These are phyloP conservation scores for Pseudozyma sp. DNA, from an alignment of 1,284 basidiomycete species.

Conservation along the genomic window DNA sequence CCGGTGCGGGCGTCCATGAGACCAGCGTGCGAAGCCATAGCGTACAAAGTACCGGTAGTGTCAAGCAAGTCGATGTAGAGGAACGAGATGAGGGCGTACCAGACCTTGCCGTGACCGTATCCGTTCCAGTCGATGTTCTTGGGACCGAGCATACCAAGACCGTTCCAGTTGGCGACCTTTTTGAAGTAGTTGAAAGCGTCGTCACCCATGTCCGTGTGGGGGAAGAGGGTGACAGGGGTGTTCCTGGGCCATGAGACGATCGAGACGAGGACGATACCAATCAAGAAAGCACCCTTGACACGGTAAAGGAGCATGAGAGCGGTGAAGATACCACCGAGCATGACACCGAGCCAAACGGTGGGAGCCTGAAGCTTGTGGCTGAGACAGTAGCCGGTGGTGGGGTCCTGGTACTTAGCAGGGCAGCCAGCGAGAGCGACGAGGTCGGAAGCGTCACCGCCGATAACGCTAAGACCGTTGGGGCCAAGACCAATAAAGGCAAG, in stretches of 20 bases:
- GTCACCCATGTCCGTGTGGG: constrained; percentile 78
- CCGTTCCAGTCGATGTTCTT: constrained; percentile 74
- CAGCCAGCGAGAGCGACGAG: constrained; percentile 87
- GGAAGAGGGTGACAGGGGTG: constrained; percentile 84
- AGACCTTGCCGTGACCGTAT: constrained; percentile 78
- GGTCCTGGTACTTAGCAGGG: constrained; percentile 57
- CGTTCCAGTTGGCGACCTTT: constrained; percentile 79
- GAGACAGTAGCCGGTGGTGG: constrained; percentile 74
- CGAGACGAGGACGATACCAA: constrained; percentile 83
- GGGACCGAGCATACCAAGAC: constrained; percentile 70
- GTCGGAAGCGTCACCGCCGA: constrained; percentile 80
- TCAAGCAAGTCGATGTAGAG: constrained; percentile 80
- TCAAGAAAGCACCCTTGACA: constrained; percentile 83
- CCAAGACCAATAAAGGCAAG: constrained; percentile 71
- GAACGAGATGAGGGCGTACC: constrained; percentile 85
- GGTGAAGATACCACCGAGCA: constrained; percentile 79
- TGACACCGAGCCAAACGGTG: constrained; percentile 88
- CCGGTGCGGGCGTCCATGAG: constrained; percentile 84
- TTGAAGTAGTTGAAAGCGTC: constrained; percentile 86
- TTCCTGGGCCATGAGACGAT: constrained; percentile 88
- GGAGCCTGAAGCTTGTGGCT: constrained; percentile 79
- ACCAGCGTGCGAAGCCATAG: constrained; percentile 92
- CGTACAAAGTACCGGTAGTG: constrained; percentile 81
- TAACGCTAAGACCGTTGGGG: constrained; percentile 80
- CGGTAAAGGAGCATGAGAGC: constrained; percentile 81